Evolutionary conservation across 2,329 filamentous ascomycete species (phyloP).

Genomic region (Exophiala spinifera): DNA sequence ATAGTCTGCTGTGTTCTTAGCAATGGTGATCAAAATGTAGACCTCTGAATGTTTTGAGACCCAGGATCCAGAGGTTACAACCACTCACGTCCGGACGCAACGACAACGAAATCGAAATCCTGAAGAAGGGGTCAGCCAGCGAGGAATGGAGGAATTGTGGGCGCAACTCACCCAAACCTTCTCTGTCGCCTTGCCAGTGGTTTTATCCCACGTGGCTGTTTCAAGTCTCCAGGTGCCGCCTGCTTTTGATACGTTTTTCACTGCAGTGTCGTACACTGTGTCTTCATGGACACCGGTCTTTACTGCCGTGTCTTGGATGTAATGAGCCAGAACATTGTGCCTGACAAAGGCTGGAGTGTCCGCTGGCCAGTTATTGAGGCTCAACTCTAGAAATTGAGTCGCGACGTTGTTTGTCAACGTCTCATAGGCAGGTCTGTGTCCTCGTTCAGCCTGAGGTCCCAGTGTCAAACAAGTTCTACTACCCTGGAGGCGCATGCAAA

Average conservation of each 20-base stretch:
- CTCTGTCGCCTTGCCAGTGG: not conserved
- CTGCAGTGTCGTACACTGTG: slow-evolving; percentile 57
- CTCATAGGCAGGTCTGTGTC: slow-evolving; percentile 49
- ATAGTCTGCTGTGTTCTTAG: slow-evolving; percentile 38
- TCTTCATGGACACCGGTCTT: slow-evolving; percentile 49
- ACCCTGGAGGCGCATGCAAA: slow-evolving; percentile 9
- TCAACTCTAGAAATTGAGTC: slow-evolving; percentile 49
- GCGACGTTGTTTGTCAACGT: slow-evolving; percentile 54
- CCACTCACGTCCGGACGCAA: slow-evolving; percentile 45
- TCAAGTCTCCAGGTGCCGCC: slow-evolving; percentile 49
- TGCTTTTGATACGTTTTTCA: slow-evolving; percentile 51
- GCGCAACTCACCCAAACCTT: slow-evolving; percentile 1
- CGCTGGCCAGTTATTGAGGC: slow-evolving; percentile 54
- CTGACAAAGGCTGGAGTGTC: slow-evolving; percentile 58
- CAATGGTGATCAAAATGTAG: not conserved
- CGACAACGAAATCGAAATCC: slow-evolving; percentile 50
- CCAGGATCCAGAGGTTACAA: not conserved
- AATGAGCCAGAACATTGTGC: slow-evolving; percentile 56
- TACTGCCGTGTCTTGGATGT: slow-evolving; percentile 57
- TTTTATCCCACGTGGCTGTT: slow-evolving; percentile 38
- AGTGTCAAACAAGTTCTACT: not conserved
- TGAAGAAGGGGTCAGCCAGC: slow-evolving; percentile 13
- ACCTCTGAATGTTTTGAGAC: not conserved
- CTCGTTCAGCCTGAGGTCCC: not conserved
- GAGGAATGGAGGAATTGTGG: not conserved